Evolutionary conservation across 306 rosid species (phyloP), one percentile per base, ranked within the genome.

Genomic region (Quercus aquifolioides): DNA sequence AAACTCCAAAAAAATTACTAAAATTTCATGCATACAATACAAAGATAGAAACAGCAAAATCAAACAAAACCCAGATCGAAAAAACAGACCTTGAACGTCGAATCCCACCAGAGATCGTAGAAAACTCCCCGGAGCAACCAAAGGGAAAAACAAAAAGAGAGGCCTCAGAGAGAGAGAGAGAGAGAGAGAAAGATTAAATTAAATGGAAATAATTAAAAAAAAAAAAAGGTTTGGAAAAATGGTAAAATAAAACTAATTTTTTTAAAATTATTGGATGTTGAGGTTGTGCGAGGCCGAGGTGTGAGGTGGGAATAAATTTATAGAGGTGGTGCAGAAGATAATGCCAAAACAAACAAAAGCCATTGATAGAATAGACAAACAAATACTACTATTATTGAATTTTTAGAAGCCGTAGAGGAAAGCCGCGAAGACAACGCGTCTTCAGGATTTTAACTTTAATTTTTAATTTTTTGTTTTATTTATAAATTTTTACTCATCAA

Each of bases 71-170:
- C 86, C 88, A 81, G 83, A 80, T 71, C 78, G 51, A n/a, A 82
- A 74, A 74, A 70, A 74, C 55, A 69, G 85, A 91, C 97, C 85
- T 79, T 56, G 74, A 79, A 80, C 55, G 65, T 72, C n/a, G 28
- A 81, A 86, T 74, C 85, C 81, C 83, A 83, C 79, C 81, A 78
- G 73, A 82, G 89, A 83, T 79, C 60, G 79, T 59, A 62, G 86
- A 73, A 90, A 85, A 77, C 81, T 63, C 52, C 73, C 69, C 17
- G 14, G 81, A 49, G 79, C 84, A 81, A 54, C 62, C 62, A 70
- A 77, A 79, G 69, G 72, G 82, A 20, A 73, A 75, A 64, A 8
- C 49, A 7, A 56, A 51, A n/a, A 31, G 63, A 75, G 21, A 28
- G 71, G 57, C 72, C n/a, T 15, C 55, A 58, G 80, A 49, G 63